Base-by-base conservation (phyloP, 2,329 filamentous ascomycete species). In the Orbilia ellipsospora region DNA sequence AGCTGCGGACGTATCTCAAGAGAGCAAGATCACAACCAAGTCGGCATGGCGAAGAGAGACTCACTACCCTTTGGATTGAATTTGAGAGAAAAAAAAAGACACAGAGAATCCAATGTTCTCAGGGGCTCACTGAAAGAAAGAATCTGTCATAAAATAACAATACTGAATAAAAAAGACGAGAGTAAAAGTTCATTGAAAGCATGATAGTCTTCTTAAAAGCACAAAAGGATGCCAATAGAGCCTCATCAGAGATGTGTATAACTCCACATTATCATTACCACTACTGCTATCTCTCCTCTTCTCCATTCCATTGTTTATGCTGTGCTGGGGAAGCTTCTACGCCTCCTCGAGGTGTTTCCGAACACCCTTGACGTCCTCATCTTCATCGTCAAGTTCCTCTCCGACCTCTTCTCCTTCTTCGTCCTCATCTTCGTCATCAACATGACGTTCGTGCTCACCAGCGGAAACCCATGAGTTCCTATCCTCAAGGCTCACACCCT, bases 401-500 rank as follows among this genome's bases (percentile, higher is more conserved):
- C 59, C 64, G 2, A 60, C 60, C 20, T 69, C 72, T 23, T 75
- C 72, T 4, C 31, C 50, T 2, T 75, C 72, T n/a, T 75, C 72
- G 12, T 60, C 72, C 6, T 68, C 62, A 5, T 74, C 72, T 16
- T 69, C 64, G 12, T 75, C 64, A 18, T 55, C 72, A 4, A 36
- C 64, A n/a, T 50, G 59, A 20, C 57, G 50, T 51, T 65, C 72
- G 60, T 75, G 72, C 54, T 75, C 72, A n/a, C 72, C 72, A 12
- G 72, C 72, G 13, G 72, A 75, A 13, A 75, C 48, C 72, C 72
- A 75, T 12, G 72, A 75, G 10, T 51, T 64, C 20, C 72, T 64
- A 48, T 75, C 72, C 13, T 75, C 72, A 13, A 75, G 72, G 20
- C 59, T 75, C 8, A 75, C 72, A 16, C 72, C 72, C 26, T 75